These are phyloP conservation scores for Aphanomyces stellatus DNA, from an alignment of 352 stramenopile species.

Conservation along the genomic window DNA sequence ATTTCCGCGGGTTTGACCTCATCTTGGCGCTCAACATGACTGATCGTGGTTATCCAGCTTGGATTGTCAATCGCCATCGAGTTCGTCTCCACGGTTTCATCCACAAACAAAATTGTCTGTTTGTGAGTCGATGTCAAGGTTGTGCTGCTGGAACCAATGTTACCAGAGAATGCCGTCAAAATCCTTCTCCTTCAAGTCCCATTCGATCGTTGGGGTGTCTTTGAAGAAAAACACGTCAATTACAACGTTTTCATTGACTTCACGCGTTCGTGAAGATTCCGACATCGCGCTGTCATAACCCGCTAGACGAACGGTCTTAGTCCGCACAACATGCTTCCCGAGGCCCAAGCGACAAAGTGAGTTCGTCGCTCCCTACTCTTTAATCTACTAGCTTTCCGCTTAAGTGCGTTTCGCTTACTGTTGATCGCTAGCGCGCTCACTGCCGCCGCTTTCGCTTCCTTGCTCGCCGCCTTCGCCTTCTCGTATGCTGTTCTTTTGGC, in stretches of 20 bases:
- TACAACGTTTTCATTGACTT: not conserved
- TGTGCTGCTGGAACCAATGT: conserved; percentile 8
- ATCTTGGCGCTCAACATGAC: not conserved
- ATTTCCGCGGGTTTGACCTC: not conserved
- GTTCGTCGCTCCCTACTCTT: not conserved
- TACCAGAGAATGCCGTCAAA: conserved; percentile 15
- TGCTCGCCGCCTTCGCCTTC: too few relatives aligned
- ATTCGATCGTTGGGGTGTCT: not conserved
- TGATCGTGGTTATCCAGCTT: not conserved
- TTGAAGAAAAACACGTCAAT: not conserved
- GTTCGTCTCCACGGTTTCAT: not conserved
- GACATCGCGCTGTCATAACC: not conserved
- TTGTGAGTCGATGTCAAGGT: conserved; percentile 10
- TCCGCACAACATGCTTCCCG: not conserved
- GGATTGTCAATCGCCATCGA: not conserved
- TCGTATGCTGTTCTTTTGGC: too few relatives aligned
- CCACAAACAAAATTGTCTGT: not conserved
- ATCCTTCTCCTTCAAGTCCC: conserved; percentile 1
- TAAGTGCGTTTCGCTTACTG: too few relatives aligned
- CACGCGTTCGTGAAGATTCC: not conserved
- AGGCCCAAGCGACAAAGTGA: not conserved
- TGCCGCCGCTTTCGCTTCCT: too few relatives aligned
- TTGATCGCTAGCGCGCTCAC: too few relatives aligned
- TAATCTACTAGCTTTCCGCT: too few relatives aligned
- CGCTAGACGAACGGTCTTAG: not conserved